Conservation (phyloP, 2,329 filamentous ascomycete genomes). For the Ilyonectria sp. region DNA sequence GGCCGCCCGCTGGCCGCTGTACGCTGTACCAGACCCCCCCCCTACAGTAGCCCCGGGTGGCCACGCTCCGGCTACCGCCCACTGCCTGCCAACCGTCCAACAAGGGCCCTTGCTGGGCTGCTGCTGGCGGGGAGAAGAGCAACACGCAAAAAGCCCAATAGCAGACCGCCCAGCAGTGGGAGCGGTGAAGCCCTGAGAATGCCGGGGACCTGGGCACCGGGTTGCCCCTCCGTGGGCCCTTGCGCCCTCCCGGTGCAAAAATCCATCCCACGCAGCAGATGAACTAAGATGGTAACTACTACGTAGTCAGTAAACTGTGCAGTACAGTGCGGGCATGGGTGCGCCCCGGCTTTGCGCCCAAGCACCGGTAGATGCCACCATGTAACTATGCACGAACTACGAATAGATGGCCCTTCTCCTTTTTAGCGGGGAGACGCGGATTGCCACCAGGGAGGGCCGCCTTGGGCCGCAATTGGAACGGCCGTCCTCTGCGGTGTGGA, state of each 20-base stretch:
- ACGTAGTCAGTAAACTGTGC: too few relatives aligned
- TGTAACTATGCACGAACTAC: neutral
- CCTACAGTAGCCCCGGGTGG: too few relatives aligned
- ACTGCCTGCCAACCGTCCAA: too few relatives aligned
- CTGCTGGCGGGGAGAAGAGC: slow-evolving; percentile 8
- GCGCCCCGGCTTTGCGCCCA: neutral
- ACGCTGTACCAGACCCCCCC: too few relatives aligned
- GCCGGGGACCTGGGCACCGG: slow-evolving; percentile 6
- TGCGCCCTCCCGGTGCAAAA: neutral
- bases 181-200: slow-evolving; percentile 28
- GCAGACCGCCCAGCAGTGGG: slow-evolving; percentile 26
- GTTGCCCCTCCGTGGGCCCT: slow-evolving; percentile 1
- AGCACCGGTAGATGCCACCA: neutral
- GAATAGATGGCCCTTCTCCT: neutral
- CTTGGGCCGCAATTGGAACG: neutral
- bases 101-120: slow-evolving; percentile 5
- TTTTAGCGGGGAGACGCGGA: neutral
- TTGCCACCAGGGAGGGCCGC: slow-evolving; percentile 2
- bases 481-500: neutral
- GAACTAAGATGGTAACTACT: neutral
- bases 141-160: slow-evolving; percentile 16
- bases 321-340: neutral
- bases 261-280: neutral
- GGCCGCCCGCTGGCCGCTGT: neutral
- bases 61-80: too few relatives aligned